Evolutionary conservation across 2,329 filamentous ascomycete species (phyloP), one percentile per base, ranked within the genome.

Genomic region (Ophiostoma sp.): DNA sequence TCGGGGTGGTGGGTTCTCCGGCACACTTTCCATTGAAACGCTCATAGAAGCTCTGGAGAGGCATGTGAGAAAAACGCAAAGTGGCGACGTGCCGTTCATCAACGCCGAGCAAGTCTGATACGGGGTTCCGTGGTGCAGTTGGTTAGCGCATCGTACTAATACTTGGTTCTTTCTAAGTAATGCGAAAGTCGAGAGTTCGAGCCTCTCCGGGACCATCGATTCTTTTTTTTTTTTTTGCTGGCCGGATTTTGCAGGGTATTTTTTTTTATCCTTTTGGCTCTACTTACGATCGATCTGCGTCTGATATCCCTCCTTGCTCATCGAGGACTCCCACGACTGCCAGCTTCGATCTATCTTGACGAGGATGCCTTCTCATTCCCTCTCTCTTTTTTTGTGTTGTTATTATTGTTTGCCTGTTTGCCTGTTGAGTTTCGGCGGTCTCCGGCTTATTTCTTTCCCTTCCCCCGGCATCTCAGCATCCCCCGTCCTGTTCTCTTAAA

Each of bases 81-180:
- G 8, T 41, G 39, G 39, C 39, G 10, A 15, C 15, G 39, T 11
- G 39, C 52, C 52, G 52, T 57, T 57, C 52, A 57, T 57, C 52
- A 57, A 57, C 27, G 52, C 31, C 52, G 10, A 27, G 23, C 10
- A 4, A 57, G 52, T 57, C 52, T 57, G 11, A 57, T 57, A 57
- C 52, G 52, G 52, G 52, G 52, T 57, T 57, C 52, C 52, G 52
- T 57, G 52, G 52, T 57, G 52, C 52, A 57, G 52, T 57, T 57
- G 52, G 52, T 57, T 57, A 57, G 52, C 52, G 52, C 52, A 57
- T 57, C 52, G 52, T 57, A 57, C 52, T 57, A 57, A 57, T 57
- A 57, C 23, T 57, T 27, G 52, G 52, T n/a, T 8, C 27, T 31
- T 27, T 27, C 52, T 57, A 57, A 57, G 44, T 48, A 57, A 57